Evolutionary conservation across 1,139 yeast genomes (phyloP).

Genomic region (Arxiozyma slooffiae): DNA sequence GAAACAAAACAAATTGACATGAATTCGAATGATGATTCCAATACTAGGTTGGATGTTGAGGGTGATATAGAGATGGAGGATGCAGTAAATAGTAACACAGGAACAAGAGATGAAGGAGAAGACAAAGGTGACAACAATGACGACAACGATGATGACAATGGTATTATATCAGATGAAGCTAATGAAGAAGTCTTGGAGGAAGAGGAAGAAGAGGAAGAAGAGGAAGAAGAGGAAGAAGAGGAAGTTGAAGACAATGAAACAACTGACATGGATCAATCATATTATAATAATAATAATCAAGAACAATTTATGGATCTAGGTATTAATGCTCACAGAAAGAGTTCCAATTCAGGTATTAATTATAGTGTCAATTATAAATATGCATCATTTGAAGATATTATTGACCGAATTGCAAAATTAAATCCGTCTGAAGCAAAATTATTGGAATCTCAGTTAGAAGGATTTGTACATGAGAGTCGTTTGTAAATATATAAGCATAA

Average conservation of each 20-base stretch:
- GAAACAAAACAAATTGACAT: slow-evolving; percentile 24
- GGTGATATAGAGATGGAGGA: slow-evolving; percentile 14
- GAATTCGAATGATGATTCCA: slow-evolving; percentile 25
- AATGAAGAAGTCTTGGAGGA: slow-evolving; percentile 27
- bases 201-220: no score
- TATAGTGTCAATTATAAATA: slow-evolving; percentile 24
- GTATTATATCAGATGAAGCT: slow-evolving; percentile 29
- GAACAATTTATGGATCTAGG: not conserved
- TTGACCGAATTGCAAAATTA: slow-evolving; percentile 32
- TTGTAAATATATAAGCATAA: slow-evolving; percentile 6
- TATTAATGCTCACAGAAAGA: slow-evolving; percentile 9
- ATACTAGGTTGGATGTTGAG: slow-evolving; percentile 6
- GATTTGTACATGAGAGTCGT: slow-evolving; percentile 40
- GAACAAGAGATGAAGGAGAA: not conserved
- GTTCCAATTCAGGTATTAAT: slow-evolving; percentile 17
- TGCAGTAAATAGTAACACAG: slow-evolving; percentile 1
- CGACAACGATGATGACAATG: slow-evolving; percentile 30
- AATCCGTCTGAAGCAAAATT: slow-evolving; percentile 35
- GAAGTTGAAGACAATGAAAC: slow-evolving; percentile 16
- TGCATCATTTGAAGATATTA: slow-evolving; percentile 33
- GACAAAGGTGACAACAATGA: slow-evolving; percentile 15
- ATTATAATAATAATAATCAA: not conserved
- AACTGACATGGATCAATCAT: not conserved
- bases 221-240: no score
- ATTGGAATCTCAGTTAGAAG: slow-evolving; percentile 35